Evolutionary conservation across 2,329 filamentous ascomycete genomes (phyloP).

Genomic region (Verticillium longisporum): DNA sequence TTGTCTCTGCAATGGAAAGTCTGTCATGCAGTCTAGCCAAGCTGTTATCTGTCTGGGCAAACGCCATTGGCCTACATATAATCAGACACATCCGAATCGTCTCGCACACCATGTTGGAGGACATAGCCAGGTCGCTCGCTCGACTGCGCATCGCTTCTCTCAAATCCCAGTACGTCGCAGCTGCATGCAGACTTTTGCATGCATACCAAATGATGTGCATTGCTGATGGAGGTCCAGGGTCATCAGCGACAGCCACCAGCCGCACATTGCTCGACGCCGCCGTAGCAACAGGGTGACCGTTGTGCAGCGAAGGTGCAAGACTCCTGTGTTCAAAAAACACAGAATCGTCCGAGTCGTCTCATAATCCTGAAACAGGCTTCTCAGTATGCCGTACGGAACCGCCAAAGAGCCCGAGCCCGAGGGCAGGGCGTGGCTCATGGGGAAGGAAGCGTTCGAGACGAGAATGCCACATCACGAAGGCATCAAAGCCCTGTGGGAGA

Average conservation of each 20-base stretch:
- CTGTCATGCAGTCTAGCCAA: background rate
- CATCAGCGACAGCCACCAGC: constrained; percentile 1
- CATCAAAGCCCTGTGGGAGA: constrained; percentile 63
- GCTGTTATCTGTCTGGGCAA: background rate
- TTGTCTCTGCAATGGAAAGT: background rate
- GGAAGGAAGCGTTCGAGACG: constrained; percentile 30
- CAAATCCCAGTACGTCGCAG: constrained; percentile 35
- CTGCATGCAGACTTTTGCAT: background rate
- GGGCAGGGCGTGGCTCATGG: constrained; percentile 34
- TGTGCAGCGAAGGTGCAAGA: constrained; percentile 14
- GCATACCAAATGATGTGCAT: background rate
- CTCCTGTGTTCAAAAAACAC: constrained; percentile 22
- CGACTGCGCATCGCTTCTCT: constrained; percentile 41
- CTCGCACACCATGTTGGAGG: constrained; percentile 24
- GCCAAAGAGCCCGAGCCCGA: constrained; percentile 10
- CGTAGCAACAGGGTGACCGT: constrained; percentile 18
- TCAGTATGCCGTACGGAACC: constrained; percentile 20
- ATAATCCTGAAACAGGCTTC: constrained; percentile 2
- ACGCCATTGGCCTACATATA: background rate
- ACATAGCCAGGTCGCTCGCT: constrained; percentile 33
- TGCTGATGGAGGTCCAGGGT: constrained; percentile 3
- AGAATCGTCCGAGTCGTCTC: constrained; percentile 20
- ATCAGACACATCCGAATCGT: constrained; percentile 2
- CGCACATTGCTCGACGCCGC: constrained; percentile 13
- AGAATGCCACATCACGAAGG: constrained; percentile 51